Evolutionary conservation across 2,329 filamentous ascomycete species (phyloP), one percentile per base, ranked within the genome.

Genomic region (Talaromyces albobiverticillius): DNA sequence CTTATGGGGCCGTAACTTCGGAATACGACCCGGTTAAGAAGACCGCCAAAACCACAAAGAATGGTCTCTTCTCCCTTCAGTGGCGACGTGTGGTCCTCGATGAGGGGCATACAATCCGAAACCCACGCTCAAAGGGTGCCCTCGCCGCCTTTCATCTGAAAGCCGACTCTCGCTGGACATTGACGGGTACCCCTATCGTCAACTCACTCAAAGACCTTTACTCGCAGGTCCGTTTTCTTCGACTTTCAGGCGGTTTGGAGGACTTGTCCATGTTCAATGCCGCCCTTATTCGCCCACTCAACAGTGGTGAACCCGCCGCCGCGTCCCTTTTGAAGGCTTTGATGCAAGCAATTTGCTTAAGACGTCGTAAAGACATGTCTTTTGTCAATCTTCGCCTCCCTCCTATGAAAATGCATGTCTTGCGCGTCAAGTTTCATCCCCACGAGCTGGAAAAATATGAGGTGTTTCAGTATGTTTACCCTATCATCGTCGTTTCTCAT

Each of bases 321-420:
- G 84, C 84, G 46, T 70, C 79, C 10, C 74, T 93, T 3, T 78
- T 95, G 3, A 88, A 93, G 64, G 80, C 84, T 4, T 78, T 95
- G 42, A 92, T 95, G 84, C 79, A 80, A n/a, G 85, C 88, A 16
- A 81, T 95, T 45, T 94, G 89, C 62, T 77, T 96, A 20, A 83
- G 91, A 34, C 83, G 91, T 34, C 87, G 85, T 69, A 96, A 96
- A 68, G 86, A 93, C 53, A 95, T 96, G 90, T 80, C 81, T 4
- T 95, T 95, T 64, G 82, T 96, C 50, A 89, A 95, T 60, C 76
- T 95, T 18, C 87, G 85, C 58, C 78, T 95, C 8, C 90, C 91
- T 0, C 77, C 84, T 13, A 84, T 95, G 64, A 86, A 84, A 1
- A 90, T 93, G 65, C 91, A 87, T 60, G 78, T 94, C 5, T 86